Conservation (phyloP, 106 monocot species). For the Dendrobium catenatum region DNA sequence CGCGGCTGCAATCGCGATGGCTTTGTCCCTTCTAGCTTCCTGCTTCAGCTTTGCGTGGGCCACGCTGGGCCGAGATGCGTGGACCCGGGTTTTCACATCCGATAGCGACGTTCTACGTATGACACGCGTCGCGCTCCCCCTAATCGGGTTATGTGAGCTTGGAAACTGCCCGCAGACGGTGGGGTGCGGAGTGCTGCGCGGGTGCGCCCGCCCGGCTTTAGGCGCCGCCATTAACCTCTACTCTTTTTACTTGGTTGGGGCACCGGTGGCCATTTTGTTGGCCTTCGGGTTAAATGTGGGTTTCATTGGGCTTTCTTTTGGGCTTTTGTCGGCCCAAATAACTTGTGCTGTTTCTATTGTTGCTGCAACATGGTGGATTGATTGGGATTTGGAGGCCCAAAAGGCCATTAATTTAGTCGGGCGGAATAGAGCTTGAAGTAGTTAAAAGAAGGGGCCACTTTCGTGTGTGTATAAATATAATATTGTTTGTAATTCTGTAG, state of each 20-base stretch:
- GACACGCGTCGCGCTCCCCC: slow-evolving; percentile 22
- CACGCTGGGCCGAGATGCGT: slow-evolving; percentile 23
- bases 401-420: slow-evolving; percentile 37
- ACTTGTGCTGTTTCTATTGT: slow-evolving; percentile 21
- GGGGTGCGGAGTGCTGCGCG: slow-evolving; percentile 39
- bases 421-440: neutral
- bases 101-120: slow-evolving; percentile 24
- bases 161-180: slow-evolving; percentile 48
- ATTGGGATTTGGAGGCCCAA: slow-evolving; percentile 33
- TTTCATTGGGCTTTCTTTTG: slow-evolving; percentile 35
- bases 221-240: slow-evolving; percentile 33
- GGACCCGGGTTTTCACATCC: slow-evolving; percentile 40
- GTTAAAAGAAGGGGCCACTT: neutral
- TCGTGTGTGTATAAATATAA: neutral
- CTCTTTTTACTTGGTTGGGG: slow-evolving; percentile 37
- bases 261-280: slow-evolving; percentile 28
- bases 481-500: no score
- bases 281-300: slow-evolving; percentile 25
- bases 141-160: slow-evolving; percentile 43
- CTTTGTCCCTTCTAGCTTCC: slow-evolving; percentile 19
- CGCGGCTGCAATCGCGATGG: slow-evolving; percentile 25
- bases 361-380: slow-evolving; percentile 7
- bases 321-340: slow-evolving; percentile 35
- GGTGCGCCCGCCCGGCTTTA: slow-evolving; percentile 27
- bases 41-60: slow-evolving; percentile 30